Base-by-base conservation (phyloP, 306 rosid genomes). In the Dalbergia oliveri region DNA sequence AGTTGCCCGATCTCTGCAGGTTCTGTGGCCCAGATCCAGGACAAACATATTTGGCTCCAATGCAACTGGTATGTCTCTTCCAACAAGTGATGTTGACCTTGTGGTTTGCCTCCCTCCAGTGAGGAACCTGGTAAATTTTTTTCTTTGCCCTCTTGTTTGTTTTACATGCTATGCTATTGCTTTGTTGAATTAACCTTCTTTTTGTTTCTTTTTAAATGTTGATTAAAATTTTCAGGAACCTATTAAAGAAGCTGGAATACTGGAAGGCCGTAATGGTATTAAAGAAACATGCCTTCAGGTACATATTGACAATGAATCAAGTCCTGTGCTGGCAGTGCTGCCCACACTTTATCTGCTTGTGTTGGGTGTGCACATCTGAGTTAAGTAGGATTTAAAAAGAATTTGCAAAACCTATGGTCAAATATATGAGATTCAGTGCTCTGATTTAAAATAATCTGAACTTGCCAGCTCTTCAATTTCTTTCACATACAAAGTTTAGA, bases 211-310 rank as follows among this genome's bases (percentile, higher is more conserved):
- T 66, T 66, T 51, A 77, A 56, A 37, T 8, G 58, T 64, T 21
- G 18, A 35, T 26, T 62, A 51, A 75, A 79, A 67, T 59, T 75
- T 76, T 82, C 77, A 94, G 98, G 98, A 94, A 86, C 98, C 98
- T 67, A 94, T 94, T 72, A 94, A 92, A 88, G 98, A 94, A 91
- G 98, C 98, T 86, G 98, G 98, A 76, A 94, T 94, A 88, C 75
- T 94, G 85, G 98, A 94, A 87, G 98, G 98, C 23, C 97, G 98
- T 66, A 94, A 94, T 88, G 98, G 98, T 74, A 94, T 94, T 35
- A 94, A 94, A 85, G 98, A 94, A 88, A 94, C 98, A 12, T 92
- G 98, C 86, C 98, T 94, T 81, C 98, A 94, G 98, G 98, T 94
- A 90, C 47, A 89, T 41, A 49, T 82, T 77, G 60, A 63, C 67